These are phyloP conservation scores for Thraustochytrium aureum DNA, from an alignment of 352 stramenopile species.

Conservation along the genomic window DNA sequence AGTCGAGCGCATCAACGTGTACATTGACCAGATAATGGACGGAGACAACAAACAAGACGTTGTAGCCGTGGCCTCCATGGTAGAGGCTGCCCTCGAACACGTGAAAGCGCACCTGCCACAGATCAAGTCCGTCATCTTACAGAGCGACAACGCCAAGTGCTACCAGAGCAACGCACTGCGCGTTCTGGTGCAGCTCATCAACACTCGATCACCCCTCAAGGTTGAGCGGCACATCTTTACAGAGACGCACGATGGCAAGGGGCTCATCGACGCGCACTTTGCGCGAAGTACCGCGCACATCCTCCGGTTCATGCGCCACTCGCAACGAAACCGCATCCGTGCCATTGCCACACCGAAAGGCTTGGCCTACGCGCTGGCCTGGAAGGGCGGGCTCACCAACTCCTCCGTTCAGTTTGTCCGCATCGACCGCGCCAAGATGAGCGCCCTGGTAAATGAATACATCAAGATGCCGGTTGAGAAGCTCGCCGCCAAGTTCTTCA, in stretches of 20 bases:
- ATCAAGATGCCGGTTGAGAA: not conserved
- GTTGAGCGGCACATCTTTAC: not conserved
- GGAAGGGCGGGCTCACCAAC: not conserved
- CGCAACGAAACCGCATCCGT: not conserved
- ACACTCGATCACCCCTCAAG: not conserved
- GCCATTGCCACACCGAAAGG: not conserved
- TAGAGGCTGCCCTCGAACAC: not conserved
- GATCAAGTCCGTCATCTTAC: not conserved
- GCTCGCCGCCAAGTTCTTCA: not conserved
- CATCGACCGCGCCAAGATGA: not conserved
- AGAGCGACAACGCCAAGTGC: not conserved
- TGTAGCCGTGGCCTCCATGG: not conserved
- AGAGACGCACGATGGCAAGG: no score
- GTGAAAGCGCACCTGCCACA: not conserved
- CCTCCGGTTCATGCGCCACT: not conserved
- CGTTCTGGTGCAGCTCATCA: not conserved
- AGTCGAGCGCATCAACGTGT: not conserved
- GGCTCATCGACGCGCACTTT: not conserved
- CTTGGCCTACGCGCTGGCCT: not conserved
- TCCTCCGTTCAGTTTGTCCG: not conserved
- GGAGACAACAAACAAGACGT: not conserved
- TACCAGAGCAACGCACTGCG: not conserved
- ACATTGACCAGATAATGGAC: not conserved
- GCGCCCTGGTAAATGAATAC: not conserved
- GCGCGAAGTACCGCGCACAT: not conserved